phyloP scores from a whole-genome alignment of 371 early-diverging fungal species.

The Apophysomyces elegans region DNA sequence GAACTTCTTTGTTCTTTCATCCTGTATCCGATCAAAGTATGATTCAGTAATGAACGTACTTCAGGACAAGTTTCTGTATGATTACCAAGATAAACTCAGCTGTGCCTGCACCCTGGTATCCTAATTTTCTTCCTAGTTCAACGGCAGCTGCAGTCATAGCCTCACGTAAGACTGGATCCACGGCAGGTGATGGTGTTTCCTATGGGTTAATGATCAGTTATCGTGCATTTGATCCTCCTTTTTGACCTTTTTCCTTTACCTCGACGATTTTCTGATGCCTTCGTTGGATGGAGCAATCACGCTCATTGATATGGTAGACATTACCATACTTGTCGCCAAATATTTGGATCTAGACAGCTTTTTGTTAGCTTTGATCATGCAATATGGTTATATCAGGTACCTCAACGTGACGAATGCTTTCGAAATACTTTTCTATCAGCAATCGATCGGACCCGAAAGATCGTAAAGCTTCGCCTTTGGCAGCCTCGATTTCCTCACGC shows the following conservation, averaged over 20 bases:
- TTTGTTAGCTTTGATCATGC: no score
- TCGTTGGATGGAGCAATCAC: constrained; percentile 90
- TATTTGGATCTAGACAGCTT: constrained; percentile 64
- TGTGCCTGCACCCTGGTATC: constrained; percentile 78
- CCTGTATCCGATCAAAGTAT: constrained; percentile 23
- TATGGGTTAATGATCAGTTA: constrained; percentile 2
- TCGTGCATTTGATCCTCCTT: not conserved
- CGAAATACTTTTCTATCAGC: constrained; percentile 93
- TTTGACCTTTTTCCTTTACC: constrained; percentile 38
- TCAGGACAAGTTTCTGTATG: not conserved
- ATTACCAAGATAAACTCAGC: constrained; percentile 82
- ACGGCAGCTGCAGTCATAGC: constrained; percentile 64
- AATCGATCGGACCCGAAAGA: constrained; percentile 91
- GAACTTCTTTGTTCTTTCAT: constrained; percentile 67
- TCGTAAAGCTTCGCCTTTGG: constrained; percentile 83
- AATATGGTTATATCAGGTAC: constrained; percentile 29
- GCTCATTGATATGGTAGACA: constrained; percentile 83
- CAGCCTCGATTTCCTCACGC: constrained; percentile 79
- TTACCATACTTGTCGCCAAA: constrained; percentile 84
- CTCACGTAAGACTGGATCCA: constrained; percentile 50
- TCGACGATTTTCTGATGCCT: constrained; percentile 89
- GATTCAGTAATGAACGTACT: not conserved
- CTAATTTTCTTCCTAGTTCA: constrained; percentile 59
- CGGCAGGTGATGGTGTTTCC: constrained; percentile 67
- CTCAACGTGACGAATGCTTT: constrained; percentile 90